Conservation (phyloP, 768 basidiomycete genomes). For the Phanerodontia chrysosporium region DNA sequence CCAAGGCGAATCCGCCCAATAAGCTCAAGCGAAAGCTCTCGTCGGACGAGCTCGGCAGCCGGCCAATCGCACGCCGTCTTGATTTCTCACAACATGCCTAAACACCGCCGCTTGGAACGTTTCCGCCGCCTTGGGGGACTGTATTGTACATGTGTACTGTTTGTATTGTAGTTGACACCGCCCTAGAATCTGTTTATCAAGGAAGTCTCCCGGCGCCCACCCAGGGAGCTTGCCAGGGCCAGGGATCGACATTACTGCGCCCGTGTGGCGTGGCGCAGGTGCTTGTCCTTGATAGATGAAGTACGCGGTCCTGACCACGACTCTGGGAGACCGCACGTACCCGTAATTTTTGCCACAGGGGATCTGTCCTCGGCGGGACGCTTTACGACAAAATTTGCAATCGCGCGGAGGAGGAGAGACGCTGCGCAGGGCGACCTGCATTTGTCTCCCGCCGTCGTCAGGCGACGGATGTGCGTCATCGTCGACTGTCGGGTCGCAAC, state of each 20-base stretch:
- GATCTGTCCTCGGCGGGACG: neutral
- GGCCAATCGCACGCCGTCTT: constrained; percentile 64
- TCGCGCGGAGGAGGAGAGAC: neutral
- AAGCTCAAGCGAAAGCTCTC: constrained; percentile 72
- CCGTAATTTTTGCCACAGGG: neutral
- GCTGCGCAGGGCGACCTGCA: neutral
- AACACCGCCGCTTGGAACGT: neutral
- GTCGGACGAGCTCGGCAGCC: constrained; percentile 43
- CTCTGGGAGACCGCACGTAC: neutral
- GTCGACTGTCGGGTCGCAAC: neutral
- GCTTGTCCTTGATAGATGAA: neutral
- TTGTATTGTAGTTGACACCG: neutral
- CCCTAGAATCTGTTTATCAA: neutral
- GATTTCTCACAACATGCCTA: constrained; percentile 54
- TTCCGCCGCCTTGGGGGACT: neutral
- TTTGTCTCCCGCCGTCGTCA: neutral
- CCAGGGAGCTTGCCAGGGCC: neutral
- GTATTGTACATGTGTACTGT: constrained; percentile 7
- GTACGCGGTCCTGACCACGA: neutral
- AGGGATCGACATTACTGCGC: neutral
- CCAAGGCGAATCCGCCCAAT: constrained; percentile 47
- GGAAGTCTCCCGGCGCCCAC: neutral
- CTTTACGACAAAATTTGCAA: too few relatives aligned
- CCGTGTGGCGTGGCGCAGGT: neutral
- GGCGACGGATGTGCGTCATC: neutral